Percentiles rank a stretch among this genome's conserved stretches.
Conservation (phyloP, 257 asterid genomes). For the Capsicum pubescens region DNA sequence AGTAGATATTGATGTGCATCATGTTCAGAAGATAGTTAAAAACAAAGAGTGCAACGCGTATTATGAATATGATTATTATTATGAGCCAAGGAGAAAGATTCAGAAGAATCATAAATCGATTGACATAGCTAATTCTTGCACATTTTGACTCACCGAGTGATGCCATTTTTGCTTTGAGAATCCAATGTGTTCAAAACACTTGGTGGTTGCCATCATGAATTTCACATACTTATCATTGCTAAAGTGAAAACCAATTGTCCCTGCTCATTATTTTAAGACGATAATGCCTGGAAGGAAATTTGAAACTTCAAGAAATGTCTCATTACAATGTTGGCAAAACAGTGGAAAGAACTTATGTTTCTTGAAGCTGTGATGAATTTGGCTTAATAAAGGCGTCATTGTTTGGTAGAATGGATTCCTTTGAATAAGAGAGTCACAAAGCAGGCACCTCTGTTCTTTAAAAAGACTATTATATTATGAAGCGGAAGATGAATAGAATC, state of each 20-base stretch:
- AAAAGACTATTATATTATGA: constrained; percentile 87
- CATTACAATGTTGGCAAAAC: constrained; percentile 89
- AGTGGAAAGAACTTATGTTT: constrained; percentile 77
- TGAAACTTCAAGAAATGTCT: constrained; percentile 96
- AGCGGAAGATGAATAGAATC: constrained; percentile 97
- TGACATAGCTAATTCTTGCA: constrained; percentile 37
- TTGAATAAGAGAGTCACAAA: constrained; percentile 70
- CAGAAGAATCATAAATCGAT: constrained; percentile 55
- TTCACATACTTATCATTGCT: constrained; percentile 79
- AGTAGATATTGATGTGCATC: constrained; percentile 61
- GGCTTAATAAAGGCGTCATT: constrained; percentile 77
- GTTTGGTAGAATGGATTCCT: constrained; percentile 88
- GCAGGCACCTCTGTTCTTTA: constrained; percentile 88
- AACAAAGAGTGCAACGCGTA: constrained; percentile 61
- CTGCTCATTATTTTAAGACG: constrained; percentile 81
- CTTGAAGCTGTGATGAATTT: constrained; percentile 85
- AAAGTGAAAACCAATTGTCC: constrained; percentile 71
- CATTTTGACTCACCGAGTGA: constrained; percentile 74
- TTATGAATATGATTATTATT: constrained; percentile 86
- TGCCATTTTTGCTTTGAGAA: constrained; percentile 87
- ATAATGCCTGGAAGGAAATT: constrained; percentile 87
- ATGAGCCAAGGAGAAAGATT: constrained; percentile 65
- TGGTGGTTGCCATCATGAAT: constrained; percentile 50
- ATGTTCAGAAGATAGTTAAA: constrained; percentile 66
- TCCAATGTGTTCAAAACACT: constrained; percentile 83